Evolutionary conservation across 768 basidiomycete genomes (phyloP).

Genomic region (Termitomyces sp.): DNA sequence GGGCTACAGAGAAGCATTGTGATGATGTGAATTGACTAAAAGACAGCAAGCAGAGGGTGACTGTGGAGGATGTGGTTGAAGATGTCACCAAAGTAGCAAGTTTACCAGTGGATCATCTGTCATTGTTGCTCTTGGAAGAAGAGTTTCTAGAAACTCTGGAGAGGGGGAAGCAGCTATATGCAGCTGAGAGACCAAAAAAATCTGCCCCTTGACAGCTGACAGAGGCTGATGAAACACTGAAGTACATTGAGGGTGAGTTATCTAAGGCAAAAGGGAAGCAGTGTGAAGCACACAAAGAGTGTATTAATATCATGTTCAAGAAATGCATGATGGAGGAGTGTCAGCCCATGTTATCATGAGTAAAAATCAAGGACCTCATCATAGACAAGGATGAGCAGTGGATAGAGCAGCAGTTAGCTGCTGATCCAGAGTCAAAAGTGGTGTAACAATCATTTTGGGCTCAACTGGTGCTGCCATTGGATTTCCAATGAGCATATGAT

Average conservation of each 20-base stretch:
- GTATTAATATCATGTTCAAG: too few relatives aligned
- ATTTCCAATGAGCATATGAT: conserved; percentile 12
- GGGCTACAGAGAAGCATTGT: conserved; percentile 1
- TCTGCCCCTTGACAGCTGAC: too few relatives aligned
- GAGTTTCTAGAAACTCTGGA: conserved; percentile 6
- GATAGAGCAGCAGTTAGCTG: too few relatives aligned
- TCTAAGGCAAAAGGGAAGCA: too few relatives aligned
- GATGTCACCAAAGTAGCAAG: background rate
- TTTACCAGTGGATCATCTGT: background rate
- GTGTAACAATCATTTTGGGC: conserved; percentile 16
- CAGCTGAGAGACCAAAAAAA: background rate
- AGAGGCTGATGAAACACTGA: too few relatives aligned
- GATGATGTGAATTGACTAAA: background rate
- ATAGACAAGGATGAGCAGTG: background rate
- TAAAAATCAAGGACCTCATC: conserved; percentile 9
- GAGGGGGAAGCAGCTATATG: background rate
- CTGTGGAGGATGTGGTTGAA: background rate
- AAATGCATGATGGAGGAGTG: too few relatives aligned
- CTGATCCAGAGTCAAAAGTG: too few relatives aligned
- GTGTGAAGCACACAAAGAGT: too few relatives aligned
- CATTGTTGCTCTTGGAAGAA: background rate
- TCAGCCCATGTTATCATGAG: conserved; percentile 14
- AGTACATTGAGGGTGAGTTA: too few relatives aligned
- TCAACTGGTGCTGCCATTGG: conserved; percentile 8
- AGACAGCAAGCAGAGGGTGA: background rate